Evolutionary conservation across 2,329 filamentous ascomycete genomes (phyloP), one percentile per base, ranked within the genome.

Genomic region (Clarireedia homoeocarpa): DNA sequence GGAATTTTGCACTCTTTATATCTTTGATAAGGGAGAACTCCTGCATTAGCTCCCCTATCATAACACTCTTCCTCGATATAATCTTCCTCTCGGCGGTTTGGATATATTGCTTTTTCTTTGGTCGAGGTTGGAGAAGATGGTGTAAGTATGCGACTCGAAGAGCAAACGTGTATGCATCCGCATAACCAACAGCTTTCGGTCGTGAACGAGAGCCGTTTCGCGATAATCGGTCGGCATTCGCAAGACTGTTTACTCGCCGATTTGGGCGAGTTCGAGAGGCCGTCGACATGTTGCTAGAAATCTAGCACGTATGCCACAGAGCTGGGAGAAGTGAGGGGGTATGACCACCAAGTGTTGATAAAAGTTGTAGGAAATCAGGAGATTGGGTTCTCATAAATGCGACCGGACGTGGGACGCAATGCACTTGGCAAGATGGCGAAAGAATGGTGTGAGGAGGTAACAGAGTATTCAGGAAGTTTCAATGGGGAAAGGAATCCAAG

Each of bases 101-200:
- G 44, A 94, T 84, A 79, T 91, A 95, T 74, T 96, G 90, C 68
- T 92, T 88, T 68, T 90, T 84, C 73, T 92, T 94, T 67, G 89
- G 82, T 68, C 91, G 88, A 61, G 94, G 92, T 70, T 96, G 91
- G 52, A 99, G 81, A 46, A 97, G 84, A 72, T 99, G 95, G 72
- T 92, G 81, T 57, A 99, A 86, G 72, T 90, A 96, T 64, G 92
- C 92, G 63, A 89, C 85, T 60, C 94, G 88, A 54, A 99, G 83
- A 65, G 91, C 91, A 73, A 90, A 96, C 61, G 85, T 88, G 74
- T 95, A 96, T 69, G 90, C 91, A 73, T 96, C 90, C 65, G 95
- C 88, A 70, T 82, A 77, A 64, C 77, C 79, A 62, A 85, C 76
- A 53, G 75, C 71, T 51, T 74, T 69, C 49, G 74, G 70, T 59